phyloP scores from a whole-genome alignment of 2,329 filamentous ascomycete species.

The Rutstroemia sp. region DNA sequence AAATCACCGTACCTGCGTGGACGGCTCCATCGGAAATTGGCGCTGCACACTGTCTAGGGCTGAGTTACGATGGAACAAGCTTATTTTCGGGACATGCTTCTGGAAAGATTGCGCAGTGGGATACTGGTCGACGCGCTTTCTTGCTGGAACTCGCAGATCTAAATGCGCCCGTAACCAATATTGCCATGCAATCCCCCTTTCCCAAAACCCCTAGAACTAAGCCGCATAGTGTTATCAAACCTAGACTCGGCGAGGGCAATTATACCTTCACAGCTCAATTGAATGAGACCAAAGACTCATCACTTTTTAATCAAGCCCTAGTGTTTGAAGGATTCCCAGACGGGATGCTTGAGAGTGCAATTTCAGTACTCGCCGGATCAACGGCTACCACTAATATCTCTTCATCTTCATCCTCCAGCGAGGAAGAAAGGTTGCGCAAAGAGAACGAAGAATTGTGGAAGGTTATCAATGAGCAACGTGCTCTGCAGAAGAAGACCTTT shows the following conservation, averaged over 20 bases:
- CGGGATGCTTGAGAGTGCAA: slow-evolving; percentile 42
- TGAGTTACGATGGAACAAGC: slow-evolving; percentile 76
- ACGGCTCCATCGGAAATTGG: slow-evolving; percentile 38
- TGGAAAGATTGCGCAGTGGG: slow-evolving; percentile 77
- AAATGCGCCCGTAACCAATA: slow-evolving; percentile 75
- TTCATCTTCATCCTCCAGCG: slow-evolving; percentile 26
- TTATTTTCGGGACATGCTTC: slow-evolving; percentile 75
- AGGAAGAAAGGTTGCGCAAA: slow-evolving; percentile 29
- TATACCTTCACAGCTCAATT: slow-evolving; percentile 63
- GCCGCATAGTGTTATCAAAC: slow-evolving; percentile 65
- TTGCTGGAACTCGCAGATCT: slow-evolving; percentile 36
- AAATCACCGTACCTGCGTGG: slow-evolving; percentile 44
- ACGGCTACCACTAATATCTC: not conserved
- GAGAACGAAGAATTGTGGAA: slow-evolving; percentile 40
- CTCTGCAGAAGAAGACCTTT: slow-evolving; percentile 35
- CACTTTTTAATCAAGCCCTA: slow-evolving; percentile 17
- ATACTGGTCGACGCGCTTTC: slow-evolving; percentile 41
- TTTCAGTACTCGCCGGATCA: slow-evolving; percentile 36
- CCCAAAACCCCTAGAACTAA: slow-evolving; percentile 40
- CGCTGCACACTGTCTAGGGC: slow-evolving; percentile 56
- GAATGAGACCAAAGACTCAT: slow-evolving; percentile 28
- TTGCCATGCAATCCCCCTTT: slow-evolving; percentile 63
- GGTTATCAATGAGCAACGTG: slow-evolving; percentile 38
- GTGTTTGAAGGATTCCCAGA: slow-evolving; percentile 20
- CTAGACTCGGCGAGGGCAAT: slow-evolving; percentile 57